Conservation (phyloP, 176 grass and related monocot genomes). For the Carex cristatella region DNA sequence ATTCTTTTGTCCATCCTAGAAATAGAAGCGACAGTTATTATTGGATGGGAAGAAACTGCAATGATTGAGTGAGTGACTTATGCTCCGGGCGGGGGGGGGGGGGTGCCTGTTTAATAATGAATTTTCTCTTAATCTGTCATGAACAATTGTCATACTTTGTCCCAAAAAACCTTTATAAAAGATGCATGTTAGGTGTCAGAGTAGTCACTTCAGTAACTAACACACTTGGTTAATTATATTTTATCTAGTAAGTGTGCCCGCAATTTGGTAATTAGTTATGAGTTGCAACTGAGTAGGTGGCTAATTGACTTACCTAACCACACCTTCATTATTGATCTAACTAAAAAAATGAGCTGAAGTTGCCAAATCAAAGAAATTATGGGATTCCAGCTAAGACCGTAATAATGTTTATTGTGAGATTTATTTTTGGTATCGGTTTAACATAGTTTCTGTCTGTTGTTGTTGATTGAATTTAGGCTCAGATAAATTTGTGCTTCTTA, state of each 20-base stretch:
- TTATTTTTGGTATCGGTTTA: background rate
- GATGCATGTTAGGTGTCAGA: background rate
- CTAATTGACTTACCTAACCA: conserved; percentile 6
- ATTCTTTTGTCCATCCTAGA: background rate
- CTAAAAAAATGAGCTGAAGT: background rate
- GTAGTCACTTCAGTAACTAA: background rate
- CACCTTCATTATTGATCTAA: conserved; percentile 9
- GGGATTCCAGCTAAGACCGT: background rate
- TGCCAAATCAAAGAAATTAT: conserved; percentile 11
- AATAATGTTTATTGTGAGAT: background rate
- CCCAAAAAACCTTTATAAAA: background rate
- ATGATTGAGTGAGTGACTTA: background rate
- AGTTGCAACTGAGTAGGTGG: background rate
- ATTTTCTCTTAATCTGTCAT: background rate
- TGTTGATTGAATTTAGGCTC: background rate
- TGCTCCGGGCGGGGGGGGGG: background rate
- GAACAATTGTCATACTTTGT: background rate
- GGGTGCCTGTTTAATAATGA: background rate
- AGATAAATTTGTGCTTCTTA: background rate
- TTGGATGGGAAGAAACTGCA: background rate
- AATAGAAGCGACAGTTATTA: background rate
- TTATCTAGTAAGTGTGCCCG: background rate
- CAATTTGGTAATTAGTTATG: conserved; percentile 6
- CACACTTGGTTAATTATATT: conserved; percentile 13
- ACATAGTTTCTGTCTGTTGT: background rate